Evolutionary conservation across 176 grass and related monocot genomes (phyloP).

Genomic region (Hordeum vulgare): DNA sequence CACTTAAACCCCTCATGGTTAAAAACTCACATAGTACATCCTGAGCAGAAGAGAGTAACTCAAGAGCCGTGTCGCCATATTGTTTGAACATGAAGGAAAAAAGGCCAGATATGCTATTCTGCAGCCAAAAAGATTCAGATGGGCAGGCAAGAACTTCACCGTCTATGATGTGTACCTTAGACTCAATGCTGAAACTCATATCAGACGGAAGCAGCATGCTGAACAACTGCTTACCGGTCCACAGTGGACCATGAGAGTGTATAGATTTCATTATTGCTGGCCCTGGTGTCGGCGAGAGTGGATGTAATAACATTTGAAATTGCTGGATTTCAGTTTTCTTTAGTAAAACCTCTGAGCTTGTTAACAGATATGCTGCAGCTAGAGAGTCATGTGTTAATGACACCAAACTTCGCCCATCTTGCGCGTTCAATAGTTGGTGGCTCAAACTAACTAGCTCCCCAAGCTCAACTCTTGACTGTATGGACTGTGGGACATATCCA

Average conservation of each 20-base stretch:
- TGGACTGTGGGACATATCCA: constrained; percentile 81
- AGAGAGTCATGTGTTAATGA: constrained; percentile 84
- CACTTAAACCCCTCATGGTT: constrained; percentile 61
- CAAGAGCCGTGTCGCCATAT: constrained; percentile 50
- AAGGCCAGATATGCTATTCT: constrained; percentile 46
- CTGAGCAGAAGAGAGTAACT: constrained; percentile 59
- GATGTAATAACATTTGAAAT: constrained; percentile 60
- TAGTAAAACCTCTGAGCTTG: constrained; percentile 39
- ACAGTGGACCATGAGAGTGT: constrained; percentile 36
- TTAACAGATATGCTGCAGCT: constrained; percentile 57
- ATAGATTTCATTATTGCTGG: constrained; percentile 45
- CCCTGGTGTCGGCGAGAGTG: background rate
- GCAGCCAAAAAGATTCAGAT: constrained; percentile 52
- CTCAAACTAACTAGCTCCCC: constrained; percentile 52
- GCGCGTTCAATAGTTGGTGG: constrained; percentile 65
- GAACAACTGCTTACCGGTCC: constrained; percentile 82
- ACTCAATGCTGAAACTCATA: constrained; percentile 44
- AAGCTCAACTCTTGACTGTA: constrained; percentile 75
- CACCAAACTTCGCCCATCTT: constrained; percentile 79
- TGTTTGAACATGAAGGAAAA: constrained; percentile 61
- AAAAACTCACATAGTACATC: constrained; percentile 81
- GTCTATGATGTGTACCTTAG: constrained; percentile 33
- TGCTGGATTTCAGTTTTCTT: constrained; percentile 71
- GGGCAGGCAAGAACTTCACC: constrained; percentile 50
- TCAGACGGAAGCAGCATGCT: constrained; percentile 56